Base-by-base conservation (phyloP, 2,329 filamentous ascomycete species). In the Paraphaeosphaeria sporulosa region DNA sequence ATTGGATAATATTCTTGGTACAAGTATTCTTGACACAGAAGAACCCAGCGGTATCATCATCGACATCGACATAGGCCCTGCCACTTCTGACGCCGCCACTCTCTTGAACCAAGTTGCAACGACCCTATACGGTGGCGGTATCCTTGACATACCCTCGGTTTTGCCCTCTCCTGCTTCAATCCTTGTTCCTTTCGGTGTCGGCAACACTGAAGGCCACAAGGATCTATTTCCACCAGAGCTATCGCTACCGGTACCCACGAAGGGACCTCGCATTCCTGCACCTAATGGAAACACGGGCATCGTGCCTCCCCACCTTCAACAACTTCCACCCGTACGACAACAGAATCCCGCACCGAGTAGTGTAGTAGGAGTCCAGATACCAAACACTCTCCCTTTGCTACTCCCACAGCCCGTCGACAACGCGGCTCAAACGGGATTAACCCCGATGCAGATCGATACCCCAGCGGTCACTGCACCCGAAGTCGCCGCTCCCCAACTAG, bases 261-360 rank as follows among this genome's bases (percentile, higher is more conserved):
- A 40, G 17, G 21, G n/a, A 25, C 49, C 19, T 36, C 53, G 25
- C 13, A 27, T 19, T 21, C 34, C 38, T 40, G 12, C 38, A 7
- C 27, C 34, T 4, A 50, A 43, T 25, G 55, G 25, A 25, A 36
- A 51, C 17, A 51, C 55, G 17, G 46, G 46, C 2, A 44, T 57
- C 10, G 46, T 51, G 15, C 36, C 25, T 32, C 38, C 51, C 17
- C 51, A 46, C 19, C 27, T 54, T 1, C 21, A 32, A 54, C 3
- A 3, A 19, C 23, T 21, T 42, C 25, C 36, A 27, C n/a, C 55
- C 6, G 52, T 9, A 21, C 40, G 52, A 13, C 40, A 46, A 3
- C 51, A 54, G 25, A 44, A 15, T 34, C 38, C 51, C 15, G 25
- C 12, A 21, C n/a, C 25, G 10, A 21, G 51, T 32, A 25, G 25